Evolutionary conservation across 2,329 filamentous ascomycete genomes (phyloP).

Genomic region (Botrytis deweyae): DNA sequence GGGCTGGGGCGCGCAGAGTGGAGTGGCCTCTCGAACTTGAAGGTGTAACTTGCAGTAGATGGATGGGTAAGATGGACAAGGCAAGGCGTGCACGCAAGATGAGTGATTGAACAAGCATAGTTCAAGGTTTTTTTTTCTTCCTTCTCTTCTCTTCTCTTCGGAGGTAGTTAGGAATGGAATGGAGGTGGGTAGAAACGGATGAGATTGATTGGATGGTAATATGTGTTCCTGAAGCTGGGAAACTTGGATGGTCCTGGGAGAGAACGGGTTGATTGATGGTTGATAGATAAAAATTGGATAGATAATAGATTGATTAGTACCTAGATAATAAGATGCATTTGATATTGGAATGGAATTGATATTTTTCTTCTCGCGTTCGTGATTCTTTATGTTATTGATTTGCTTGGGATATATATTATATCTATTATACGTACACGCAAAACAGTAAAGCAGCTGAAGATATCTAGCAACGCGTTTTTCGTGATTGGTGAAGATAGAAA

Average conservation of each 20-base stretch:
- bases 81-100: neutral
- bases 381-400: neutral
- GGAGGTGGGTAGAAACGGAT: neutral
- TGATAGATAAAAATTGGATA: neutral
- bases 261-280: neutral
- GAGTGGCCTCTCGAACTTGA: neutral
- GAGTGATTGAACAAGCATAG: neutral
- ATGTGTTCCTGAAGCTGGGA: slow-evolving; percentile 2
- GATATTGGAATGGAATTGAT: neutral
- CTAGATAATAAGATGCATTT: slow-evolving; percentile 4
- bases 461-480: neutral
- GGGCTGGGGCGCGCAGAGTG: neutral
- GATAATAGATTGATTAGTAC: neutral
- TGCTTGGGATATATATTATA: neutral
- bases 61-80: neutral
- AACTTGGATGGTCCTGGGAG: slow-evolving; percentile 3
- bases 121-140: neutral
- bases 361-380: neutral
- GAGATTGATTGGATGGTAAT: neutral
- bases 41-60: neutral
- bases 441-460: neutral
- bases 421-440: neutral
- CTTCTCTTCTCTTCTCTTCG: neutral
- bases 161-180: neutral
- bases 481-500: neutral